These are phyloP conservation scores for Eucalyptus rudis DNA, from an alignment of 345 rosid species.

Conservation along the genomic window DNA sequence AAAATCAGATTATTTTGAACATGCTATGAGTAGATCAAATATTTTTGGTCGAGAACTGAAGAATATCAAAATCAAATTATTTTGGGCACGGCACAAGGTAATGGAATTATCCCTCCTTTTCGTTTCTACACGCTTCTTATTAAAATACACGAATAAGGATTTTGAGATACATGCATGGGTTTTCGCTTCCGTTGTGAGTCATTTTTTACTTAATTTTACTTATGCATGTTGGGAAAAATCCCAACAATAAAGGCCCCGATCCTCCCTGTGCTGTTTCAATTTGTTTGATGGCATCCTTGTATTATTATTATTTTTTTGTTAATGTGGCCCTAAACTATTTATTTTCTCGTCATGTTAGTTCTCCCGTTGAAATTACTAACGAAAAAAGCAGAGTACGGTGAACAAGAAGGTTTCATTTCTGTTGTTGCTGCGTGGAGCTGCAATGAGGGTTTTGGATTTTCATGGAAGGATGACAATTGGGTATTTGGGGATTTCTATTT, in stretches of 20 bases:
- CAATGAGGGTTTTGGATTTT: background rate
- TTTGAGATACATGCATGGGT: too few relatives aligned
- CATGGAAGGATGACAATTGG: background rate
- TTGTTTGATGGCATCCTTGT: background rate
- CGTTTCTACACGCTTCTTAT: too few relatives aligned
- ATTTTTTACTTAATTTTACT: too few relatives aligned
- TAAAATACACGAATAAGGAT: too few relatives aligned
- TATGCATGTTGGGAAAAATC: too few relatives aligned
- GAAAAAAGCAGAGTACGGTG: background rate
- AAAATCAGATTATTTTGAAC: too few relatives aligned
- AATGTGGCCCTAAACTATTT: background rate
- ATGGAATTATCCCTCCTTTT: too few relatives aligned
- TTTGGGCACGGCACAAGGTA: too few relatives aligned
- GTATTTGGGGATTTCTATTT: background rate
- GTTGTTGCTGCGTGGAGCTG: background rate
- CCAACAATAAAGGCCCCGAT: background rate
- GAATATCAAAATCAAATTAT: rapidly evolving
- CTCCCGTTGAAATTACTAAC: background rate
- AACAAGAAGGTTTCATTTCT: background rate
- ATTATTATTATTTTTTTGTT: background rate
- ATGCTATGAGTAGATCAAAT: rapidly evolving
- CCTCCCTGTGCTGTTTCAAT: background rate
- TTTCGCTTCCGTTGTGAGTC: too few relatives aligned
- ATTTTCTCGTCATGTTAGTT: background rate
- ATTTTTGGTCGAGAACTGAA: too few relatives aligned